Percentiles rank a stretch among this genome's conserved stretches.
These are phyloP conservation scores for Stachybotrys elegans DNA, from an alignment of 2,329 filamentous ascomycete genomes.

Conservation along the genomic window DNA sequence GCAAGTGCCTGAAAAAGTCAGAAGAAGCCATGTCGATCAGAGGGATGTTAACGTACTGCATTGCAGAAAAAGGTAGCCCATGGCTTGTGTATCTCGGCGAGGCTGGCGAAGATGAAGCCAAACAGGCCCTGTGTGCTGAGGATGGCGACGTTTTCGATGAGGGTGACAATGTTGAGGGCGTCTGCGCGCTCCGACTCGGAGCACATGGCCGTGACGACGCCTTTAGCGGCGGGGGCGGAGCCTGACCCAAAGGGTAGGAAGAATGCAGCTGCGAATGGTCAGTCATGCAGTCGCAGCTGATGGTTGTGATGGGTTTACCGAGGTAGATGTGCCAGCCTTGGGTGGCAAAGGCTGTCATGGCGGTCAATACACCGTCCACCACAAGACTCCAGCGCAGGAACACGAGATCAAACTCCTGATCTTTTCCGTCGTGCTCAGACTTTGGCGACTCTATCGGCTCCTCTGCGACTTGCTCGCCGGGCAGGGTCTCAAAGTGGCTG, in stretches of 20 bases:
- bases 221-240: constrained; percentile 64
- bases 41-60: constrained; percentile 39
- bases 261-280: constrained; percentile 42
- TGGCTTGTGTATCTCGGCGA: constrained; percentile 54
- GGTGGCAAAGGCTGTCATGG: constrained; percentile 56
- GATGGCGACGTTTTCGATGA: constrained; percentile 64
- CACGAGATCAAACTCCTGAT: constrained; percentile 59
- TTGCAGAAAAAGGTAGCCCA: constrained; percentile 65
- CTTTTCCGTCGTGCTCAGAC: constrained; percentile 34
- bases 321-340: constrained; percentile 65
- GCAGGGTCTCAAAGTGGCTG: constrained; percentile 34
- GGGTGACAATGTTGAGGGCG: constrained; percentile 62
- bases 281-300: not conserved
- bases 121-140: constrained; percentile 62
- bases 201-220: constrained; percentile 69
- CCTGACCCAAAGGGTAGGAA: constrained; percentile 65
- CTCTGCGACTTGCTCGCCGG: constrained; percentile 34
- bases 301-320: constrained; percentile 25
- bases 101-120: constrained; percentile 59
- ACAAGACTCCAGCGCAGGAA: constrained; percentile 63
- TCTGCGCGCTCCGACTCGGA: constrained; percentile 56
- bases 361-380: constrained; percentile 60
- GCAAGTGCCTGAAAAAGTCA: constrained; percentile 39
- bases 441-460: constrained; percentile 34
- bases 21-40: not conserved